phyloP scores from a whole-genome alignment of 306 rosid species.

The Vigna reflexopilosa region DNA sequence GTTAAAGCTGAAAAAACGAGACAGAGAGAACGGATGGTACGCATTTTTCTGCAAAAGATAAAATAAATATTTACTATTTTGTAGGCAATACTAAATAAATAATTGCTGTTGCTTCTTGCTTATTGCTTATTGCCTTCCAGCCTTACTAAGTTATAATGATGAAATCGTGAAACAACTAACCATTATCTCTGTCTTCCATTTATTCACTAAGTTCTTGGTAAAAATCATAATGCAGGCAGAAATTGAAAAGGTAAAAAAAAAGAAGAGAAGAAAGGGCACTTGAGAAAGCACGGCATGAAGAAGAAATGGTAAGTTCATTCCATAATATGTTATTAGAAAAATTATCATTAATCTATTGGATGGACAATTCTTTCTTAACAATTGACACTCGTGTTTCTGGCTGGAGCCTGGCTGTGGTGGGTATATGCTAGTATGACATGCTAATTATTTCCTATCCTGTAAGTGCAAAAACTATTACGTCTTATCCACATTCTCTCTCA shows the following conservation, averaged over 20 bases:
- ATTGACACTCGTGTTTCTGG: not conserved
- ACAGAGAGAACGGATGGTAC: conserved; percentile 88
- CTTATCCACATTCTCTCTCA: conserved; percentile 38
- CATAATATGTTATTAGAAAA: conserved; percentile 3
- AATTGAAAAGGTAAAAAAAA: conserved; percentile 92
- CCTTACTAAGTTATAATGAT: not conserved
- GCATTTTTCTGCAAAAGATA: conserved; percentile 18
- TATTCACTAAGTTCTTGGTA: conserved; percentile 23
- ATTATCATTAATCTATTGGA: conserved; percentile 37
- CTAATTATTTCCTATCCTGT: not conserved
- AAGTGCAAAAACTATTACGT: conserved; percentile 22
- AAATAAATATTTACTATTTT: not conserved
- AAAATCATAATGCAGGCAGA: conserved; percentile 74
- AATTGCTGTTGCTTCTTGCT: not conserved
- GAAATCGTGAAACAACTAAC: conserved; percentile 2
- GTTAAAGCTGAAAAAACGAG: conserved; percentile 77
- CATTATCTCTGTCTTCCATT: conserved; percentile 19
- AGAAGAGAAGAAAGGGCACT: conserved; percentile 98
- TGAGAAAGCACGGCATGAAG: conserved; percentile 97
- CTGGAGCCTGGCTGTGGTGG: not conserved
- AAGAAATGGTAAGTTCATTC: conserved; percentile 76
- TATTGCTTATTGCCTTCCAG: not conserved
- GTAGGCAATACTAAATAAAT: not conserved
- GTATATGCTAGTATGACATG: conserved; percentile 13
- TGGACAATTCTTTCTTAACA: conserved; percentile 1